Evolutionary conservation across 2,329 filamentous ascomycete genomes (phyloP).

Genomic region (Huntiella decipiens): DNA sequence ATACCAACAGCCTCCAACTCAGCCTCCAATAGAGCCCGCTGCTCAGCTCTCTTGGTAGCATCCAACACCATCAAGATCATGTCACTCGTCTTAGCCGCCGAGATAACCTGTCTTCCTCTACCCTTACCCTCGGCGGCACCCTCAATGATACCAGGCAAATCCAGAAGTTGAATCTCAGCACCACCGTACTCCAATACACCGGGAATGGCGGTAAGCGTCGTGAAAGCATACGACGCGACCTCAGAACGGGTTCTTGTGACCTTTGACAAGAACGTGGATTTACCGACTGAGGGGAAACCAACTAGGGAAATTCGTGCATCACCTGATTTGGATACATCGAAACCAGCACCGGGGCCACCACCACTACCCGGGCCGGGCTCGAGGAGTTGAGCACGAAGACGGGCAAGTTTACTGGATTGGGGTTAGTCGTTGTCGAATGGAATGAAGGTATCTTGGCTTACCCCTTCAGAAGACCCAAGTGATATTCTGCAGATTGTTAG

Average conservation of each 20-base stretch:
- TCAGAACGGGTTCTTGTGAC: conserved; percentile 97
- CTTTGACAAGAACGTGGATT: conserved; percentile 96
- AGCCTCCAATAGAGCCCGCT: conserved; percentile 71
- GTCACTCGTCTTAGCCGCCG: conserved; percentile 94
- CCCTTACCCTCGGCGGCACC: conserved; percentile 92
- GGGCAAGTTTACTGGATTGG: conserved; percentile 65
- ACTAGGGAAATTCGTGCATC: conserved; percentile 94
- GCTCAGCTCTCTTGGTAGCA: conserved; percentile 89
- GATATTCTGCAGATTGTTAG: conserved; percentile 53
- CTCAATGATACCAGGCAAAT: conserved; percentile 96
- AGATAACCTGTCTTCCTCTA: conserved; percentile 87
- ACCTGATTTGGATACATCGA: conserved; percentile 87
- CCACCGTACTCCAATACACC: conserved; percentile 95
- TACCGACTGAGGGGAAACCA: conserved; percentile 96
- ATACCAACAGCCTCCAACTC: conserved; percentile 94
- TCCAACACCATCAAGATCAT: conserved; percentile 93
- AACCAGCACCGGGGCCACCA: conserved; percentile 62
- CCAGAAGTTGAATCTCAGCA: conserved; percentile 92
- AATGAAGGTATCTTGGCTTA: conserved; percentile 23
- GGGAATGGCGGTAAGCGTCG: conserved; percentile 89
- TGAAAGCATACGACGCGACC: conserved; percentile 92
- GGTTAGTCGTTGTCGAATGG: background rate
- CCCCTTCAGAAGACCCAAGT: conserved; percentile 95
- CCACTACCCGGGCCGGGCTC: conserved; percentile 71
- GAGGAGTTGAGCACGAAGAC: conserved; percentile 80